Conservation (phyloP, 1,284 basidiomycete species). For the Microbotryum scabiosae region DNA sequence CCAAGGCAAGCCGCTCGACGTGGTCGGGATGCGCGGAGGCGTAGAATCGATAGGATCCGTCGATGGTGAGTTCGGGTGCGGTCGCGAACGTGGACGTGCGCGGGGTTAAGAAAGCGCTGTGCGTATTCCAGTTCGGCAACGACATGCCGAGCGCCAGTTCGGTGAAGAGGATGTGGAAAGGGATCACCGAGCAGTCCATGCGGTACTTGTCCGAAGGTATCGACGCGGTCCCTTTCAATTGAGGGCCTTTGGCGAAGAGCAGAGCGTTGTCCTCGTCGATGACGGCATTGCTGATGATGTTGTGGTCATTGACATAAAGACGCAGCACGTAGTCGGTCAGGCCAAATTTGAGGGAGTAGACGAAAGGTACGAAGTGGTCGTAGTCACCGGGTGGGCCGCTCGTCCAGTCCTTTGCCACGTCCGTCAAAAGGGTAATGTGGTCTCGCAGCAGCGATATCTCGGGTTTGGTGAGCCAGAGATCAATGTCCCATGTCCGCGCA, state of each 20-base stretch:
- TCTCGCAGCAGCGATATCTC: conserved; percentile 71
- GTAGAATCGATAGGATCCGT: conserved; percentile 66
- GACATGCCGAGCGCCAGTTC: conserved; percentile 54
- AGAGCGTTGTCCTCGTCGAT: conserved; percentile 73
- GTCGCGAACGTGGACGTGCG: conserved; percentile 50
- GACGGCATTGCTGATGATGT: conserved; percentile 81
- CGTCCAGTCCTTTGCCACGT: conserved; percentile 80
- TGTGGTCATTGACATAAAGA: conserved; percentile 86
- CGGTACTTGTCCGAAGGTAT: conserved; percentile 65
- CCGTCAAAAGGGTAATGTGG: conserved; percentile 83
- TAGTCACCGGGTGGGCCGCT: conserved; percentile 68
- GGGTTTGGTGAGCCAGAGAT: conserved; percentile 60
- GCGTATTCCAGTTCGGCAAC: conserved; percentile 80
- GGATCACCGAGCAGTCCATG: conserved; percentile 58
- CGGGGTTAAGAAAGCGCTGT: conserved; percentile 56
- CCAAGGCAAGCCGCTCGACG: conserved; percentile 66
- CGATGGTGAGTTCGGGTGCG: conserved; percentile 52
- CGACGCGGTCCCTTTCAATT: conserved; percentile 48
- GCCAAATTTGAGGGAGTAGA: conserved; percentile 62
- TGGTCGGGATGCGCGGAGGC: conserved; percentile 57
- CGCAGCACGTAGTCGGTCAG: conserved; percentile 67
- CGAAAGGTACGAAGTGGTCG: conserved; percentile 69
- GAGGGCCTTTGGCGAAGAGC: conserved; percentile 56
- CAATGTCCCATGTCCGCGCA: conserved; percentile 65
- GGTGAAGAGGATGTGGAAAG: conserved; percentile 54